Evolutionary conservation across 192 early-diverging fungal genomes (phyloP).

Genomic region (Coemansia sp.): DNA sequence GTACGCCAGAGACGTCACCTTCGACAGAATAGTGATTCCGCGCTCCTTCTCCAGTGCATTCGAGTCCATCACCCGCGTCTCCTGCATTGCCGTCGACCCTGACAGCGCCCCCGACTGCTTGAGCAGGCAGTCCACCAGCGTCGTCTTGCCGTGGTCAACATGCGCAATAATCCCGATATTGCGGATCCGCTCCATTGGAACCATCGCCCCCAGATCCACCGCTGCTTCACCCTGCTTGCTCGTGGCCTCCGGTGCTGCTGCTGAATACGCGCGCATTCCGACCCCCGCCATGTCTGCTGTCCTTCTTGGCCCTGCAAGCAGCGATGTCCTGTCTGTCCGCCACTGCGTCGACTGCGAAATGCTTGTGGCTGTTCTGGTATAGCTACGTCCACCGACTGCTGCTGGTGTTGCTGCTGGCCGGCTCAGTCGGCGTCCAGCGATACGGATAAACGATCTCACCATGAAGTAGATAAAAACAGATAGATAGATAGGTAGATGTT

Average conservation of each 20-base stretch:
- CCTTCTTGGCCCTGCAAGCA: not conserved
- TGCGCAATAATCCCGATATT: conserved; percentile 69
- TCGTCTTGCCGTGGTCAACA: conserved; percentile 87
- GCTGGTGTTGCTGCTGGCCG: conserved; percentile 6
- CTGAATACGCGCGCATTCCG: conserved; percentile 7
- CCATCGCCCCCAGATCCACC: conserved; percentile 46
- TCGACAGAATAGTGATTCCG: conserved; percentile 87
- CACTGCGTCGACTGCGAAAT: not conserved
- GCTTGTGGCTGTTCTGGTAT: not conserved
- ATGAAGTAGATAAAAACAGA: not conserved
- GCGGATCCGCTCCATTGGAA: conserved; percentile 53
- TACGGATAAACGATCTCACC: conserved; percentile 30
- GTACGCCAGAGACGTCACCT: conserved; percentile 75
- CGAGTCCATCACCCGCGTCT: conserved; percentile 81
- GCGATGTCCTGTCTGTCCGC: not conserved
- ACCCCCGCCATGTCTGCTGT: not conserved
- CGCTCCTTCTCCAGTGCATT: conserved; percentile 81
- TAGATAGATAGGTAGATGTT: not conserved
- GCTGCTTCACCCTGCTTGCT: not conserved
- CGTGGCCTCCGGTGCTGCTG: not conserved
- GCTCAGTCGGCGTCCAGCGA: conserved; percentile 23
- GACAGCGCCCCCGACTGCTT: conserved; percentile 58
- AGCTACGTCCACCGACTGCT: not conserved
- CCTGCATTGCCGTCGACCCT: conserved; percentile 56
- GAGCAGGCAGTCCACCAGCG: conserved; percentile 64